Percentiles rank a stretch among this genome's conserved stretches.
Evolutionary conservation across 164 flowering plant genomes (phyloP).

Genomic region (Liriodendron chinense): DNA sequence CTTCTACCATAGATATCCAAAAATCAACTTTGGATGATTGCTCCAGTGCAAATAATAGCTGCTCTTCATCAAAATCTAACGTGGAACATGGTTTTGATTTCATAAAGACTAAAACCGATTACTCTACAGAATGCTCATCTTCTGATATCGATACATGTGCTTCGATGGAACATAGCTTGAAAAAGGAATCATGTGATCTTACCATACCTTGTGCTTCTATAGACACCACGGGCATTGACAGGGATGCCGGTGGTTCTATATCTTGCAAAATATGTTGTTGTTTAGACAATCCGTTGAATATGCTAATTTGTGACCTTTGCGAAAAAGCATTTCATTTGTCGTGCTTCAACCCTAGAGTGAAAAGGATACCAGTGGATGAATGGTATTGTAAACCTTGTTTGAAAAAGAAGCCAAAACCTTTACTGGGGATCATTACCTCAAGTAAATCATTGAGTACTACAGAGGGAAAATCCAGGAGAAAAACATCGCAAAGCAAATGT

Average conservation of each 20-base stretch:
- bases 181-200: slow-evolving; percentile 48
- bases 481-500: slow-evolving; percentile 17
- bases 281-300: slow-evolving; percentile 34
- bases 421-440: slow-evolving; percentile 21
- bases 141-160: slow-evolving; percentile 42
- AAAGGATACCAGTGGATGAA: slow-evolving; percentile 50
- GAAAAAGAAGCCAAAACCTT: slow-evolving; percentile 46
- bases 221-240: slow-evolving; percentile 12
- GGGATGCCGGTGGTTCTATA: slow-evolving; percentile 17
- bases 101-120: slow-evolving; percentile 41
- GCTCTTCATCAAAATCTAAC: slow-evolving; percentile 64
- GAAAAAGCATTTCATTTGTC: slow-evolving; percentile 71
- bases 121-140: slow-evolving; percentile 67
- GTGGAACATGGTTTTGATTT: slow-evolving; percentile 36
- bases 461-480: slow-evolving; percentile 19
- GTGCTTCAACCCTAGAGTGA: slow-evolving; percentile 58
- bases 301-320: slow-evolving; percentile 82
- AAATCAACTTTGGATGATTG: slow-evolving; percentile 24
- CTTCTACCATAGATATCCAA: slow-evolving; percentile 8
- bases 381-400: slow-evolving; percentile 74
- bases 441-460: slow-evolving; percentile 20
- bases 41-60: slow-evolving; percentile 49
- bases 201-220: slow-evolving; percentile 9
- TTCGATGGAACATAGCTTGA: slow-evolving; percentile 30
- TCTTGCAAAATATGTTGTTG: slow-evolving; percentile 59